phyloP scores from a whole-genome alignment of 805 yeast genomes.

The Nakazawaea holstii region DNA sequence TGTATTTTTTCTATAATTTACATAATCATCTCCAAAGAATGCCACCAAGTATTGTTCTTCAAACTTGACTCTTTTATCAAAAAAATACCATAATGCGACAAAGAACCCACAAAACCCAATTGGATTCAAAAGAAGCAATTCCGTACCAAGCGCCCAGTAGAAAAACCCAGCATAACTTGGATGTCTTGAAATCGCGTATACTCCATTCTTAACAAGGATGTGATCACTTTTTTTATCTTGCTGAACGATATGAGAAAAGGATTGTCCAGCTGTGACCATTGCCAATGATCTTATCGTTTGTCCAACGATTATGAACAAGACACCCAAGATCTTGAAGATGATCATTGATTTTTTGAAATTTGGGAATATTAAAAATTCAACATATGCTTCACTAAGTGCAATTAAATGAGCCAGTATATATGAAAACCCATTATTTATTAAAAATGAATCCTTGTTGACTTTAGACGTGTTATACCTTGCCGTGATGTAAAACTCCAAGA shows the following conservation, averaged over 20 bases:
- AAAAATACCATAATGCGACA: conserved; percentile 61
- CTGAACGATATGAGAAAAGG: conserved; percentile 80
- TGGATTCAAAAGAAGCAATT: conserved; percentile 64
- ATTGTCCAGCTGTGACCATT: conserved; percentile 82
- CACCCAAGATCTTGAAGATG: conserved; percentile 36
- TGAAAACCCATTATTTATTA: conserved; percentile 56
- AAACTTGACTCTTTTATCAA: conserved; percentile 54
- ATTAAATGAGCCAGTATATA: conserved; percentile 53
- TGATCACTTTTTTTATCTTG: conserved; percentile 49
- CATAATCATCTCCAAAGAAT: conserved; percentile 72
- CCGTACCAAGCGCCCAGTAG: conserved; percentile 91
- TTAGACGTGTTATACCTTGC: conserved; percentile 65
- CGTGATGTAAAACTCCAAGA: conserved; percentile 77
- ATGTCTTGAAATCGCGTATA: conserved; percentile 67
- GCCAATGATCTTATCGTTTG: conserved; percentile 68
- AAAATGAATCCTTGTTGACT: conserved; percentile 65
- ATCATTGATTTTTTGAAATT: conserved; percentile 20
- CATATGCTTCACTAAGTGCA: conserved; percentile 45
- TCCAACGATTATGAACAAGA: conserved; percentile 45
- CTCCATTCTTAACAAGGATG: conserved; percentile 63
- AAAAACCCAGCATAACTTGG: conserved; percentile 91
- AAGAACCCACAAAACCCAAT: conserved; percentile 50
- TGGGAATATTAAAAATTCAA: conserved; percentile 40
- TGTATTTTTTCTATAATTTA: conserved; percentile 41
- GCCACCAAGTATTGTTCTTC: conserved; percentile 64